A percentile compares a stretch with the other conserved stretches of the same genome.
Evolutionary conservation across 1,284 basidiomycete genomes (phyloP).

Genomic region (Farysia itapuensis): DNA sequence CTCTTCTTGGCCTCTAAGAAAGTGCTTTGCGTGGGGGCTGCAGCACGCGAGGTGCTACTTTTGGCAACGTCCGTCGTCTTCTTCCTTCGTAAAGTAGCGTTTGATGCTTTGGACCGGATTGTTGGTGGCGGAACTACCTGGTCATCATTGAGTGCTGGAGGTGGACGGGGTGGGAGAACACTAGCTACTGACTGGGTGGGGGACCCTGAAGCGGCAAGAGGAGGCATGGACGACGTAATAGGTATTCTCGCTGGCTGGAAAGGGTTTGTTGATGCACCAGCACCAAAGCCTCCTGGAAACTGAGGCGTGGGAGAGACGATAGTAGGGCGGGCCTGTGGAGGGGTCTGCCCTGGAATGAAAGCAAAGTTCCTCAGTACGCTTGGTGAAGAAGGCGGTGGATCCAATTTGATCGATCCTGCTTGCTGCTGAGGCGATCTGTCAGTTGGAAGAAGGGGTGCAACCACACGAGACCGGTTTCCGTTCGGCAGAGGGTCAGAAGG

Average conservation of each 20-base stretch:
- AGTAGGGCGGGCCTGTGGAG: background rate
- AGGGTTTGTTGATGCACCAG: background rate
- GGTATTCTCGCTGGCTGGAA: conserved; percentile 1
- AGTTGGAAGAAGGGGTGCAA: too few relatives aligned
- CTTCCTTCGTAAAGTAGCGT: background rate
- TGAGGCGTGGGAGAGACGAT: conserved; percentile 1
- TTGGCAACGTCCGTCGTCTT: too few relatives aligned
- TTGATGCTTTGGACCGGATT: background rate
- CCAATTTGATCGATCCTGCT: background rate
- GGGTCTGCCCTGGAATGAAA: background rate
- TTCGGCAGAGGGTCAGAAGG: too few relatives aligned
- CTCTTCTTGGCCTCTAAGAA: too few relatives aligned
- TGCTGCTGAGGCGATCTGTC: background rate
- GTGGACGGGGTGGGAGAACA: background rate
- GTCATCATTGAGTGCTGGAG: background rate
- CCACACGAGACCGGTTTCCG: too few relatives aligned
- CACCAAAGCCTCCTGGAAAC: background rate
- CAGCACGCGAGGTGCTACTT: too few relatives aligned
- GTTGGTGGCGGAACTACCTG: conserved; percentile 1
- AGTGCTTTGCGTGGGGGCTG: too few relatives aligned
- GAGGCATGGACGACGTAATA: background rate
- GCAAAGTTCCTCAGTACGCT: conserved; percentile 1
- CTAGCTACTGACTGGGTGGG: background rate
- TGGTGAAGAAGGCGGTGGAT: background rate
- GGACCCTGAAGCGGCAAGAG: background rate